A percentile compares a stretch with the other conserved stretches of the same genome.
Evolutionary conservation across 192 early-diverging fungal species (phyloP).

Genomic region (Hyaloraphidium curvatum): DNA sequence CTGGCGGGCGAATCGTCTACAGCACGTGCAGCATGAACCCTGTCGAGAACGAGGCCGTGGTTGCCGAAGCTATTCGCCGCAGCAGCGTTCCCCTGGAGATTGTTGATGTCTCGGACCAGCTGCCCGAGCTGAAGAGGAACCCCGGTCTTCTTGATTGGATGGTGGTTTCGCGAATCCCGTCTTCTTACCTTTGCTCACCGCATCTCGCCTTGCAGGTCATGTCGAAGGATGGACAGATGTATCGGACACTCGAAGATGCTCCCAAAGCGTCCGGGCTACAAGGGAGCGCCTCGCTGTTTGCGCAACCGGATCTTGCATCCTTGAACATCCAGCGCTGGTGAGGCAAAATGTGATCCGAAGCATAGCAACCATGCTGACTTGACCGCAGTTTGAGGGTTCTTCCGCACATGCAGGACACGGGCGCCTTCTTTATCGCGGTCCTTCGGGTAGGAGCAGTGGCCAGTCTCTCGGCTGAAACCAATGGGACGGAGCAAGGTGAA

Average conservation of each 20-base stretch:
- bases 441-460: constrained; percentile 27
- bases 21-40: constrained; percentile 98
- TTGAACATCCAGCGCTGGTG: constrained; percentile 27
- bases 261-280: constrained; percentile 3
- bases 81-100: constrained; percentile 61
- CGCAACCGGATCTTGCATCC: constrained; percentile 12
- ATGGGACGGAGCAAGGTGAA: too few species aligned
- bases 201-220: constrained; percentile 25
- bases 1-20: constrained; percentile 85
- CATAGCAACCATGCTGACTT: background rate
- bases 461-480: background rate
- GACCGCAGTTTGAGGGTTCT: constrained; percentile 59
- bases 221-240: constrained; percentile 36
- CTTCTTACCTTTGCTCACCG: background rate
- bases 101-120: constrained; percentile 65
- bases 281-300: constrained; percentile 16
- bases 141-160: constrained; percentile 80
- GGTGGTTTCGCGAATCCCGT: constrained; percentile 16
- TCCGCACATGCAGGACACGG: constrained; percentile 87
- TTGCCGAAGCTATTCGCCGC: constrained; percentile 47
- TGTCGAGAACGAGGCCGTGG: constrained; percentile 91
- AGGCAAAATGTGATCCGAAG: background rate
- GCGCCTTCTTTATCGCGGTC: constrained; percentile 96
- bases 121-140: constrained; percentile 58
- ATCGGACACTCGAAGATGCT: constrained; percentile 14